Percentiles rank a stretch among this genome's conserved stretches.
These are phyloP conservation scores for Solanum boliviense DNA, from an alignment of 257 asterid species.

Conservation along the genomic window DNA sequence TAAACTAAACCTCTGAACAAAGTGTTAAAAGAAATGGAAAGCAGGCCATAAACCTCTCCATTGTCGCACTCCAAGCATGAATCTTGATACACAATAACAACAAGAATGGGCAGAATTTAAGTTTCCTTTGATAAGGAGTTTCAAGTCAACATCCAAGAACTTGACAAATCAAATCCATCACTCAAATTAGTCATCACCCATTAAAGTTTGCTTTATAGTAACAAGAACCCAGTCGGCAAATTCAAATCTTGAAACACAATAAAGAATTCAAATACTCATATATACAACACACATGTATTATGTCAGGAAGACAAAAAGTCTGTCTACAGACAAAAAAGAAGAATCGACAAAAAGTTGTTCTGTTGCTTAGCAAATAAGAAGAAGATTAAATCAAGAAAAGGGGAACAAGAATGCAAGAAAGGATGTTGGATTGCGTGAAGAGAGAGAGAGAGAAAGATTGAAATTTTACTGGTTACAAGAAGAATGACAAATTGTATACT, in stretches of 20 bases:
- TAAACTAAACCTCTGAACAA: constrained; percentile 3
- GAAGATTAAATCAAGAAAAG: constrained; percentile 3
- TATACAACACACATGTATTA: background rate
- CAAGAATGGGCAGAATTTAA: constrained; percentile 3
- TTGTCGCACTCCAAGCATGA: constrained; percentile 47
- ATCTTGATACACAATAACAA: constrained; percentile 12
- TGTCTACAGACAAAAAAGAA: background rate
- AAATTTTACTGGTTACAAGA: background rate
- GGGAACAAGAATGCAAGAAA: background rate
- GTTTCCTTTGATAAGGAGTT: background rate
- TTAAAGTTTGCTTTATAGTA: constrained; percentile 12
- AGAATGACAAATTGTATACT: background rate
- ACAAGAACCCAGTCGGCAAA: background rate
- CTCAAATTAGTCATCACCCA: constrained; percentile 6
- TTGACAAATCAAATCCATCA: background rate
- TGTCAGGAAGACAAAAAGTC: background rate
- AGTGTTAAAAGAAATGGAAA: constrained; percentile 42
- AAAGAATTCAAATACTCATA: background rate
- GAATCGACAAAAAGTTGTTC: background rate
- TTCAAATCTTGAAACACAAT: background rate
- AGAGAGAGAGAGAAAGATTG: background rate
- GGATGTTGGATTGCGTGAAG: constrained; percentile 23
- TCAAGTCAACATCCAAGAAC: constrained; percentile 26
- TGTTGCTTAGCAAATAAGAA: background rate
- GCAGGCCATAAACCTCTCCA: constrained; percentile 44